Percentiles rank a stretch among this genome's conserved stretches.
Evolutionary conservation across 78 protist genomes (phyloP).

Genomic region (Dictyostelium purpureum): DNA sequence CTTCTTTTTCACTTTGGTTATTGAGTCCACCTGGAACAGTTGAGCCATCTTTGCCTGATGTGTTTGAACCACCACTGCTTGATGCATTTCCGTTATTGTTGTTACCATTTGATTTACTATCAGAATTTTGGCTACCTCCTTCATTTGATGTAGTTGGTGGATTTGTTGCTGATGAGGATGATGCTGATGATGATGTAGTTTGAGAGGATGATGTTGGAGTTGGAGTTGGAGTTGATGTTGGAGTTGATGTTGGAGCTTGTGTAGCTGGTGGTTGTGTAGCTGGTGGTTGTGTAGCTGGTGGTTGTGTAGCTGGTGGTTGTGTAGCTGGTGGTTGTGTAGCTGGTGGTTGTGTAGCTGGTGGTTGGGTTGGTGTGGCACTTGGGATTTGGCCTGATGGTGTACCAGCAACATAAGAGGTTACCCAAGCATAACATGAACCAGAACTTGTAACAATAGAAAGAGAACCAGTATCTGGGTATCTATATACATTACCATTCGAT

Average conservation of each 20-base stretch:
- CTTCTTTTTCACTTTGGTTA: background rate
- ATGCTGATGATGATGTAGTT: background rate
- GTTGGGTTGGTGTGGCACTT: background rate
- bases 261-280: background rate
- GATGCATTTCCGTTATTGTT: background rate
- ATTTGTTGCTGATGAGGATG: background rate
- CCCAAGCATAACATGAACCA: slow-evolving; percentile 16
- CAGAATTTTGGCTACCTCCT: background rate
- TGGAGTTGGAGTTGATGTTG: background rate
- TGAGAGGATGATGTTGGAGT: background rate
- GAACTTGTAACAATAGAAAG: background rate
- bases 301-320: background rate
- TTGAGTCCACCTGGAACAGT: background rate
- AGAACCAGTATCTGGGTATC: slow-evolving; percentile 55
- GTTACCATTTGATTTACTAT: background rate
- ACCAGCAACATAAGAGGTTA: background rate
- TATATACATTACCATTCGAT: background rate
- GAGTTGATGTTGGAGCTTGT: background rate
- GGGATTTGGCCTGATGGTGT: background rate
- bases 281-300: background rate
- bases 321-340: background rate
- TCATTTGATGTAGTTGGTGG: background rate
- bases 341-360: background rate
- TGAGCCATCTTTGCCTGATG: background rate
- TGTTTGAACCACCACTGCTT: background rate